Evolutionary conservation across 805 yeast species (phyloP), one percentile per base, ranked within the genome.

Genomic region (Cyberlindnera maritima): DNA sequence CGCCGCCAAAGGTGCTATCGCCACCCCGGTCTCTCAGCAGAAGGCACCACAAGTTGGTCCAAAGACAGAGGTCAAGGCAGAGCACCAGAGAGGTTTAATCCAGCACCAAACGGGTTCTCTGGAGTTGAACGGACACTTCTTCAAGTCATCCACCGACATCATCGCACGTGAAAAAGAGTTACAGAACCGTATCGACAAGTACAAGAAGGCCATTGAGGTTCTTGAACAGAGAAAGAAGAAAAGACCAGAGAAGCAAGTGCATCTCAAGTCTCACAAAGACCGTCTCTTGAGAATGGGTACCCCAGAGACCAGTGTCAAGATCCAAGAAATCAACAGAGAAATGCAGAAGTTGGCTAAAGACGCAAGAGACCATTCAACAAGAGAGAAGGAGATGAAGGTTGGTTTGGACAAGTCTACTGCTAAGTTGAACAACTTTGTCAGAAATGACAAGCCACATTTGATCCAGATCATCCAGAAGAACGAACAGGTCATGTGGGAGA

Each of bases 201-300:
- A 47, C 36, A 42, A 43, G 17, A 26, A 17, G 13, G 51, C 41
- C 14, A 10, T 45, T 2, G 41, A 33, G 36, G 25, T 28, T 9
- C 18, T 47, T 8, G 46, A 34, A 4, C 8, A 10, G 3, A 43
- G 43, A 20, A 46, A 48, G 38, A 42, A 37, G 36, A 19, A 17
- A 12, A 45, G 51, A 4, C 54, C 54, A 15, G 35, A 25, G 21
- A 47, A 29, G 17, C 44, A 21, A 17, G 34, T 46, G 12, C 42
- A 44, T 26, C 31, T 46, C n/a, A 52, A 48, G 46, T 41, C 21
- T 6, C 41, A 48, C 35, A 41, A 44, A 25, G 53, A 48, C 33
- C 43, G 41, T 21, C 31, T 52, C 20, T 14, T 52, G 18, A 31
- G 41, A 17, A 35, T 52, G 47, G 53, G 55, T 13, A 44, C 46